Conservation (phyloP, 257 asterid genomes). For the Capsicum baccatum region DNA sequence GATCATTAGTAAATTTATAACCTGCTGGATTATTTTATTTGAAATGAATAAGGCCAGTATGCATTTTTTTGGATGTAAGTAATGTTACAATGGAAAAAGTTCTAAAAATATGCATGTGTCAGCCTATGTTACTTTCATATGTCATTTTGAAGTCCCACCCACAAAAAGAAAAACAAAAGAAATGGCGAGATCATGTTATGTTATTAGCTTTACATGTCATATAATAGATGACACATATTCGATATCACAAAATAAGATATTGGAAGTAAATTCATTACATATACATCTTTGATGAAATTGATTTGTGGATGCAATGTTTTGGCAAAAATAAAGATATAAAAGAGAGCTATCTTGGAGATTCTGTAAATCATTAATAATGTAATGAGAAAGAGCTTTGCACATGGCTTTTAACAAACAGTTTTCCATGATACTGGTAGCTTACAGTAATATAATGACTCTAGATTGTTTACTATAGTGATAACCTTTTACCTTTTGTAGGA, state of each 20-base stretch:
- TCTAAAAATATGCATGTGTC: background rate
- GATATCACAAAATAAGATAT: background rate
- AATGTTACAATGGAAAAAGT: background rate
- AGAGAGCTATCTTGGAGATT: too few relatives aligned
- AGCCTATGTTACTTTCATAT: background rate
- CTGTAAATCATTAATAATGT: background rate
- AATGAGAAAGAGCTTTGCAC: background rate
- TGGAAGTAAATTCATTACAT: background rate
- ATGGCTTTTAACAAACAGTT: slow-evolving; percentile 23
- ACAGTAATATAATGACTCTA: too few relatives aligned
- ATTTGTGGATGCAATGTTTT: background rate
- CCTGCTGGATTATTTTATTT: background rate
- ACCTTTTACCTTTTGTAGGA: too few relatives aligned
- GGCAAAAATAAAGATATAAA: background rate
- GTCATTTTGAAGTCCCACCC: slow-evolving; percentile 24
- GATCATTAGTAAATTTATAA: background rate
- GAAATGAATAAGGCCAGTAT: background rate
- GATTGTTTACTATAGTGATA: too few relatives aligned
- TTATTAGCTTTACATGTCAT: background rate
- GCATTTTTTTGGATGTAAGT: slow-evolving; percentile 16
- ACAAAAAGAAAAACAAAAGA: slow-evolving; percentile 6
- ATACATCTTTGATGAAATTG: background rate
- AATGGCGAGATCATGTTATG: background rate
- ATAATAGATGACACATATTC: background rate
- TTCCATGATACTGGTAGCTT: background rate